Evolutionary conservation across 768 basidiomycete species (phyloP).

Genomic region (Clavaria fumosa): DNA sequence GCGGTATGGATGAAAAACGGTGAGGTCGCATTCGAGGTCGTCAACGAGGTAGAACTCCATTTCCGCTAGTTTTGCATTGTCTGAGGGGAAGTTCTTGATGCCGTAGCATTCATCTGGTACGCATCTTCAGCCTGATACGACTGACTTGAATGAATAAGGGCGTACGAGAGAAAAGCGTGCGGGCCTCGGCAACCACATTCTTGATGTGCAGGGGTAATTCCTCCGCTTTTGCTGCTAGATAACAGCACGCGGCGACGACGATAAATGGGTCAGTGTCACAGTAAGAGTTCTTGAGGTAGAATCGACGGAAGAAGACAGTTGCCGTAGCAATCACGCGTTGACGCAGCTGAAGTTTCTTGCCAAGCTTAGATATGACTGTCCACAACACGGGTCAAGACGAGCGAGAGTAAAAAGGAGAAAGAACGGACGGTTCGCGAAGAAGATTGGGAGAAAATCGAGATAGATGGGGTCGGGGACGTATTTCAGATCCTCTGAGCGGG

Average conservation of each 20-base stretch:
- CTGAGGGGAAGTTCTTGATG: constrained; percentile 68
- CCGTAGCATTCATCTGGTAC: constrained; percentile 46
- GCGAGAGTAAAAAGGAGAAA: background rate
- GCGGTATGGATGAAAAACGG: constrained; percentile 90
- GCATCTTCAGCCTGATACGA: background rate
- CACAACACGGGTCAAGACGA: background rate
- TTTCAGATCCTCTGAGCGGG: constrained; percentile 62
- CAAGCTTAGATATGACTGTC: constrained; percentile 73
- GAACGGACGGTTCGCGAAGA: constrained; percentile 65
- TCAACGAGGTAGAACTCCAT: constrained; percentile 99
- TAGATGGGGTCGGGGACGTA: constrained; percentile 69
- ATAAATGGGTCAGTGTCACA: constrained; percentile 93
- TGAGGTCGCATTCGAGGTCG: constrained; percentile 89
- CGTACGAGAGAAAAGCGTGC: constrained; percentile 58
- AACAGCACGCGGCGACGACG: constrained; percentile 85
- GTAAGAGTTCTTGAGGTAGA: constrained; percentile 90
- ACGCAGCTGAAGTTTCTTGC: constrained; percentile 65
- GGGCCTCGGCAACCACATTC: constrained; percentile 73
- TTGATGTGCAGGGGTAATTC: constrained; percentile 94
- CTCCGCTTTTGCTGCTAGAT: constrained; percentile 94
- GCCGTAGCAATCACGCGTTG: constrained; percentile 92
- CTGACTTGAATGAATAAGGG: constrained; percentile 7
- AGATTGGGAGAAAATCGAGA: constrained; percentile 72
- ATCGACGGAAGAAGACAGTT: constrained; percentile 89
- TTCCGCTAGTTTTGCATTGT: constrained; percentile 86